Base-by-base conservation (phyloP, 2,329 filamentous ascomycete genomes). In the Huntiella abstrusa region DNA sequence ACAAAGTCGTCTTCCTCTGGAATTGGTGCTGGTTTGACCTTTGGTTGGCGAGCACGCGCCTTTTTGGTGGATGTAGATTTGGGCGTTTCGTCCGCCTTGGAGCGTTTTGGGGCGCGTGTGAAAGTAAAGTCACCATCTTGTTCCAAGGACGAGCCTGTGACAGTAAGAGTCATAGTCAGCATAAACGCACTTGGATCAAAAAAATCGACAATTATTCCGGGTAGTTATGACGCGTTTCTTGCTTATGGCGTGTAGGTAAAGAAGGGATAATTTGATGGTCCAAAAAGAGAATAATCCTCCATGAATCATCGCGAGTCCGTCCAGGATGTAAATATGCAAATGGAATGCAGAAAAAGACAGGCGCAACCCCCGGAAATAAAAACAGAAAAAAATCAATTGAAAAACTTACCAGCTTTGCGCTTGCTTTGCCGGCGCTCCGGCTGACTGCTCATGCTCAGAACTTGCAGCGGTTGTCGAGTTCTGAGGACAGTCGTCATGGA, bases 51-150 rank as follows among this genome's bases (percentile, higher is more conserved):
- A 56, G 68, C 71, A 35, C 48, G 60, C 6, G 61, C 43, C 41
- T 53, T 55, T 46, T 64, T 62, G 22, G 43, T 37, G 51, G 59
- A 55, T 41, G 57, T 55, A 33, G 55, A 55, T 10, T 59, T 53
- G 15, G 62, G 58, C 47, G 67, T 64, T 57, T 58, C 50, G 60
- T 59, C 44, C 56, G 71, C 70, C 62, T 80, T 84, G 51, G 69
- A 67, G 55, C 73, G 64, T 57, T 82, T 82, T 8, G 77, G 67
- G 51, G 70, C 76, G 53, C 81, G 73, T 52, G 77, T 75, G 58
- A 86, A 87, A 49, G 75, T 67, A 55, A 87, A 87, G 52, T 83
- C 83, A 55, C 81, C 82, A 64, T 83, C 77, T 55, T 81, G 73
- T 59, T 87, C 81, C 55, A 83, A 79, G 44, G 63, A 59, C 39